phyloP scores from a whole-genome alignment of 768 basidiomycete genomes.

The Rhizopogon vesiculosus region DNA sequence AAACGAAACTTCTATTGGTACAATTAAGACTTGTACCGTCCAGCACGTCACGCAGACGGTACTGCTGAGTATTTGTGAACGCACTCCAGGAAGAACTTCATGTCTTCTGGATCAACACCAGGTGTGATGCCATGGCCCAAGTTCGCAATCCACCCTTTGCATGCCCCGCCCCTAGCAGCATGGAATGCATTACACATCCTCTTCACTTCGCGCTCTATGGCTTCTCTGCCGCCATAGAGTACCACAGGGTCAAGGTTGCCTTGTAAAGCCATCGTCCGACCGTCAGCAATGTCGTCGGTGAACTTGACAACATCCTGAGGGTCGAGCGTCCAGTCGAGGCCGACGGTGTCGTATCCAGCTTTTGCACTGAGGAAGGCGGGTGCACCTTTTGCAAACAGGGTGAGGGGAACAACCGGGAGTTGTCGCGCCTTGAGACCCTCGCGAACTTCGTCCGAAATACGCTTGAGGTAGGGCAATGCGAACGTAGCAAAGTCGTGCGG shows the following conservation, averaged over 20 bases:
- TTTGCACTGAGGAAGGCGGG: slow-evolving; percentile 66
- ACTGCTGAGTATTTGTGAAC: slow-evolving; percentile 72
- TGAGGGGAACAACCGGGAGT: slow-evolving; percentile 70
- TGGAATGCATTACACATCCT: slow-evolving; percentile 78
- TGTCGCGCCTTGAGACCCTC: slow-evolving; percentile 46
- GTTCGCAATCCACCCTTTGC: slow-evolving; percentile 91
- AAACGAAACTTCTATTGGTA: not conserved
- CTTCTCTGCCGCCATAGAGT: slow-evolving; percentile 79
- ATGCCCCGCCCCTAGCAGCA: slow-evolving; percentile 37
- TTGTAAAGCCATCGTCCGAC: slow-evolving; percentile 61
- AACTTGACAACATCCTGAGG: slow-evolving; percentile 59
- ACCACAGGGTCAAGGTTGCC: slow-evolving; percentile 92
- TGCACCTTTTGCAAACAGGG: slow-evolving; percentile 93
- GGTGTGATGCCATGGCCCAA: slow-evolving; percentile 97
- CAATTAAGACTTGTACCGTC: not conserved
- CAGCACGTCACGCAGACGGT: not conserved
- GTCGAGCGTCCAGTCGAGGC: slow-evolving; percentile 89
- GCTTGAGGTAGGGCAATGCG: slow-evolving; percentile 72
- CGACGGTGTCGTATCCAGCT: slow-evolving; percentile 81
- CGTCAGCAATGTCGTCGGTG: not conserved
- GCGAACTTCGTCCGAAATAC: slow-evolving; percentile 70
- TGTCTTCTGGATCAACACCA: slow-evolving; percentile 89
- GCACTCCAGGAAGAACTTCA: slow-evolving; percentile 89
- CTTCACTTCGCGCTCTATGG: slow-evolving; percentile 84
- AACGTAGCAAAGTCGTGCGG: slow-evolving; percentile 82